These are phyloP conservation scores for Penicillium nucicola DNA, from an alignment of 495 filamentous ascomycete genomes.

Conservation along the genomic window DNA sequence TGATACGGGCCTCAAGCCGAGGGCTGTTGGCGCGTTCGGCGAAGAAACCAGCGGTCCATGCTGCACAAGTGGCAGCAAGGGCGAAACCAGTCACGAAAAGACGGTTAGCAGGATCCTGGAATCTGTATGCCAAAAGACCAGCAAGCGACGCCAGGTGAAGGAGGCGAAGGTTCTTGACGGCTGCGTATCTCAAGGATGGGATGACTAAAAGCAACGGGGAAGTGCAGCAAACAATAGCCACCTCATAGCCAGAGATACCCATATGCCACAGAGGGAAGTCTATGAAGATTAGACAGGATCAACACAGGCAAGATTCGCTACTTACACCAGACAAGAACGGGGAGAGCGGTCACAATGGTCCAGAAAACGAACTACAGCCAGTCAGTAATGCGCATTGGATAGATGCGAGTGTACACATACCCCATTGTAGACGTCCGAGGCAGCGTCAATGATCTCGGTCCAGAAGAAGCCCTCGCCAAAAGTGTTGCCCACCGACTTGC, in stretches of 20 bases:
- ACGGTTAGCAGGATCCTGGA: conserved; percentile 69
- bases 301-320: conserved; percentile 9
- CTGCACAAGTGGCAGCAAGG: conserved; percentile 71
- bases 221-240: conserved; percentile 76
- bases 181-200: conserved; percentile 60
- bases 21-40: conserved; percentile 70
- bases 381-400: conserved; percentile 3
- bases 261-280: conserved; percentile 99
- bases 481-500: conserved; percentile 66
- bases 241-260: conserved; percentile 97
- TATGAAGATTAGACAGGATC: conserved; percentile 31
- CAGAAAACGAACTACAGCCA: conserved; percentile 82
- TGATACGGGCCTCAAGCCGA: conserved; percentile 75
- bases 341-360: conserved; percentile 87
- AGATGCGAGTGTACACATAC: conserved; percentile 45
- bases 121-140: conserved; percentile 76
- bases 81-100: conserved; percentile 79
- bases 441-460: conserved; percentile 72
- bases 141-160: conserved; percentile 72
- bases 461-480: conserved; percentile 72
- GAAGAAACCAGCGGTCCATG: conserved; percentile 77
- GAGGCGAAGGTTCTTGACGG: conserved; percentile 63
- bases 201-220: conserved; percentile 81
- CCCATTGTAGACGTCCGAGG: conserved; percentile 89
- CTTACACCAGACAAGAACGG: conserved; percentile 91